Base-by-base conservation (phyloP, 2,329 filamentous ascomycete species). In the Neofusicoccum laricinum region DNA sequence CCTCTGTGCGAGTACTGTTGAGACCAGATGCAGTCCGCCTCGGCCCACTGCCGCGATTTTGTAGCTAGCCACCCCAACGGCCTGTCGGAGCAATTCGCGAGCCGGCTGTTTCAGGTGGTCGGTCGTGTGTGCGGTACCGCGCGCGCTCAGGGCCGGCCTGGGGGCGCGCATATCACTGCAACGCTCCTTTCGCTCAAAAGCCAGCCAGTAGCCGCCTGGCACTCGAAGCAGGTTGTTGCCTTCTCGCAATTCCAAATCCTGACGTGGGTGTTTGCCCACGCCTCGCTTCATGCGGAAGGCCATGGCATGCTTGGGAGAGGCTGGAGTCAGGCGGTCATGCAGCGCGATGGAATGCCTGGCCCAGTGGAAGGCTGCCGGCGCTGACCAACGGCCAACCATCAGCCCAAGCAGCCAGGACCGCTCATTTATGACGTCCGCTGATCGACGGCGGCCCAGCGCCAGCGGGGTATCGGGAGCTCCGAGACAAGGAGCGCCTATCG, bases 391-490 rank as follows among this genome's bases (percentile, higher is more conserved):
- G 53, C 63, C 50, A 58, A 43, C 51, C 32, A 51, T 53, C 61
- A 63, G 61, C 46, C 46, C 21, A 51, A 46, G 49, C 40, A 43
- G 32, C 30, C 46, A 7, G 59, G 59, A 12, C 45, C 36, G 43
- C 40, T 38, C n/a, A 10, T 58, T 59, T 38, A 48, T 64, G 50
- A 46, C 50, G 55, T 59, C 40, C 55, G 32, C 15, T 25, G 41
- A 48, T 64, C 55, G 51, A 40, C 45, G n/a, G 19, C 58, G 4
- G 58, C 41, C 58, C 25, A 41, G 50, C 41, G 10, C 40, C 51
- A 64, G 63, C 63, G 63, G 51, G 51, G 61, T 59, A 50, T 64
- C 63, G 63, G 63, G 63, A 58, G 51, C 51, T 58, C 63, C 63
- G 63, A 64, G 63, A 64, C 63, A 64, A 32, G 32, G 14, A 43